Evolutionary conservation across 148 eudicot species (phyloP).

Genomic region (Tetragonia tetragonoides): DNA sequence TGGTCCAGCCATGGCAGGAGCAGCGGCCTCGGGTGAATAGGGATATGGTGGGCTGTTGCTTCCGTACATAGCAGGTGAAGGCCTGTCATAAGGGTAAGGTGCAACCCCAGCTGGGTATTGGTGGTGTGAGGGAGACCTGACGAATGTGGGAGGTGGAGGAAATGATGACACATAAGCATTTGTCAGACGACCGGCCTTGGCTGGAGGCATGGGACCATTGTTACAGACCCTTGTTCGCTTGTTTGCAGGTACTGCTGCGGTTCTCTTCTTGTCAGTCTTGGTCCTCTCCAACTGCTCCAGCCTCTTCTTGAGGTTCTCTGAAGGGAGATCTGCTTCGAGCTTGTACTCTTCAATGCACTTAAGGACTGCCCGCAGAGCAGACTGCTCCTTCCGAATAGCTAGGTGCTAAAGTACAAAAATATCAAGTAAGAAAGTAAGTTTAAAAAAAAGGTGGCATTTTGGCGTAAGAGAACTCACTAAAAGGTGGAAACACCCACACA

Average conservation of each 20-base stretch:
- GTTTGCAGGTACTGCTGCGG: constrained; percentile 77
- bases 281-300: constrained; percentile 86
- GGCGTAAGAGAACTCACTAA: neutral
- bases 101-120: constrained; percentile 69
- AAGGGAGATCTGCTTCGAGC: constrained; percentile 75
- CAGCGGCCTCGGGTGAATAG: constrained; percentile 78
- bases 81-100: constrained; percentile 45
- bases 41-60: constrained; percentile 70
- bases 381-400: constrained; percentile 97
- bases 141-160: constrained; percentile 70
- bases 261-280: constrained; percentile 79
- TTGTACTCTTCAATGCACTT: constrained; percentile 99
- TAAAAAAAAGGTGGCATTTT: neutral
- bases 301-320: constrained; percentile 82
- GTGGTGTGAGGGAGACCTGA: constrained; percentile 72
- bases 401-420: constrained; percentile 52
- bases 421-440: constrained; percentile 7
- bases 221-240: constrained; percentile 80
- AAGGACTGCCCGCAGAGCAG: constrained; percentile 87
- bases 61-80: constrained; percentile 54
- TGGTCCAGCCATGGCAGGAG: constrained; percentile 53
- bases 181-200: constrained; percentile 93
- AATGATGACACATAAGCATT: constrained; percentile 95
- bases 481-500: neutral
- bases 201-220: constrained; percentile 98